phyloP scores from a whole-genome alignment of 2,329 filamentous ascomycete species.

The Calonectria naviculata region DNA sequence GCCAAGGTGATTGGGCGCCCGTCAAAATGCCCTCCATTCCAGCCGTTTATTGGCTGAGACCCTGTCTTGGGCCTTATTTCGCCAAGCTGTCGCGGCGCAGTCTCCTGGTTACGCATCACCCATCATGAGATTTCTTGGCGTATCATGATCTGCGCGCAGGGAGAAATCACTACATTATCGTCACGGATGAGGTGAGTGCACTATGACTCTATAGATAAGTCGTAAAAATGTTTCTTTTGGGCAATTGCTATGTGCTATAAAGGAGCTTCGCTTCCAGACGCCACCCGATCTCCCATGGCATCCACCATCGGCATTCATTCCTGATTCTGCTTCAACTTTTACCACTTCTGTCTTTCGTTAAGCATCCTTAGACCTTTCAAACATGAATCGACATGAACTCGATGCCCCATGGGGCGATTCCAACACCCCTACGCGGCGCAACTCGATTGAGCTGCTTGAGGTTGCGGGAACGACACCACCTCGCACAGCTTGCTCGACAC shows the following conservation, averaged over 20 bases:
- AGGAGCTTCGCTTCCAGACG: constrained; percentile 5
- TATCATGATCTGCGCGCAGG: constrained; percentile 18
- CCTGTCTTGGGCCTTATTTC: constrained; percentile 16
- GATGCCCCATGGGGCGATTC: constrained; percentile 38
- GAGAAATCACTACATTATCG: neutral
- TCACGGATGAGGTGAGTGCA: constrained; percentile 1
- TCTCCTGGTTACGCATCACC: constrained; percentile 14
- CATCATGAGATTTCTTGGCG: constrained; percentile 19
- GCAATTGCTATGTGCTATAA: constrained; percentile 7
- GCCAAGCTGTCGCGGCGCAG: constrained; percentile 19
- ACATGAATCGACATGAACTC: constrained; percentile 36
- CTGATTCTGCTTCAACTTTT: neutral
- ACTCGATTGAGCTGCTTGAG: constrained; percentile 29
- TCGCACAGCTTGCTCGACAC: neutral
- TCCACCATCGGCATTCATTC: neutral
- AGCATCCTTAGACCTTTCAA: constrained; percentile 12
- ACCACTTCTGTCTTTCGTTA: constrained; percentile 15
- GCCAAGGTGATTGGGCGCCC: neutral
- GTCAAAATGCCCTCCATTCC: neutral
- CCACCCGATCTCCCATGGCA: neutral
- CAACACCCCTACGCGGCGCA: constrained; percentile 38
- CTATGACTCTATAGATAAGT: constrained; percentile 8
- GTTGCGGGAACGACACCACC: constrained; percentile 19
- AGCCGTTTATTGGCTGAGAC: constrained; percentile 10
- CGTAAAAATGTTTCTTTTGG: neutral